Base-by-base conservation (phyloP, 2,329 filamentous ascomycete species). In the Cladosporium sp. region DNA sequence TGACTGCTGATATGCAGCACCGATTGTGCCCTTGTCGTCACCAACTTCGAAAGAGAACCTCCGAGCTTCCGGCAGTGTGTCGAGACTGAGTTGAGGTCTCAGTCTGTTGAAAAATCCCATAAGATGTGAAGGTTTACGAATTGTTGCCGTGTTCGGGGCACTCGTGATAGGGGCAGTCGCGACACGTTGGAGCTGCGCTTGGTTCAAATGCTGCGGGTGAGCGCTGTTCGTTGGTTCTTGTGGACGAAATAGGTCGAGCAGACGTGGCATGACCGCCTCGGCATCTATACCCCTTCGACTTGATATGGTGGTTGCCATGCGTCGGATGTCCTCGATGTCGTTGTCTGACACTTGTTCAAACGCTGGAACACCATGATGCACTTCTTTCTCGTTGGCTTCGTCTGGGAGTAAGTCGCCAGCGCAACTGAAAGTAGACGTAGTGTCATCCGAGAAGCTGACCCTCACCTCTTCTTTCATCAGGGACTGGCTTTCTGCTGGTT, bases 41-140 rank as follows among this genome's bases (percentile, higher is more conserved):
- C 79, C 80, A 18, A 76, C 73, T 49, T 80, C 79, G 61, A 82
- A 81, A 0, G 80, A 82, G 68, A 81, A 82, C 49, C 78, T 75
- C 37, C 78, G 74, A 2, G 44, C 40, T 4, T 66, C 65, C 8
- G 65, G 61, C 12, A 64, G 29, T 29, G 61, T 63, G 14, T 74
- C 72, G 14, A 70, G 58, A 55, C 58, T 68, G 14, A 70, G 61
- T 55, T 72, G 72, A n/a, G 73, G 71, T 63, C 62, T 71, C 6
- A 74, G 46, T 64, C 68, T 72, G 29, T 74, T 70, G 44, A 76
- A 69, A 66, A 76, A 70, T 10, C 72, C 67, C 59, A 70, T 73
- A n/a, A 75, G 66, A n/a, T 66, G 67, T 12, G 67, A 68, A 14
- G 67, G 56, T 56, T 68, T 72, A 23, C 33, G 61, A 33, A 26